Percentiles rank a stretch among this genome's conserved stretches.
These are phyloP conservation scores for Pleurotus eryngii DNA, from an alignment of 768 basidiomycete species.

Conservation along the genomic window DNA sequence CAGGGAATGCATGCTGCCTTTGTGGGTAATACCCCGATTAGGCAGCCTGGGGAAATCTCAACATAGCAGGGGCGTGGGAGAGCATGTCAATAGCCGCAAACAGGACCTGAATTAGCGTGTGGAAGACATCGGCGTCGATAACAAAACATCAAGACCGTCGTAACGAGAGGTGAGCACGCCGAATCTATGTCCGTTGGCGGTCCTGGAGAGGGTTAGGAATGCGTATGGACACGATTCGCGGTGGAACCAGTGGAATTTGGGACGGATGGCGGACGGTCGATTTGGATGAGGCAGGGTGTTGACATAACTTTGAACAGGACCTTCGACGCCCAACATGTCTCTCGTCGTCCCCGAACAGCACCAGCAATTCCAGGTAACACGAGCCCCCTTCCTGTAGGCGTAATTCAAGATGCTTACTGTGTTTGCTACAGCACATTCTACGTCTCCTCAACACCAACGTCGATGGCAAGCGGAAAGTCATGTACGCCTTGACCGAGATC, in stretches of 20 bases:
- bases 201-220: not conserved
- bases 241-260: not conserved
- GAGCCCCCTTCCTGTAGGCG: not conserved
- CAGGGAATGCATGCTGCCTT: not conserved
- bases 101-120: not conserved
- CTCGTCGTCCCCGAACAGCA: conserved; percentile 95
- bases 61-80: conserved; percentile 3
- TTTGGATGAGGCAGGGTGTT: conserved; percentile 12
- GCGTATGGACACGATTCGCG: not conserved
- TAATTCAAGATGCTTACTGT: not conserved
- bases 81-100: not conserved
- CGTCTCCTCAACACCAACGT: conserved; percentile 99
- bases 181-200: not conserved
- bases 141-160: conserved; percentile 5
- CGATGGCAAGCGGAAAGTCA: conserved; percentile 98
- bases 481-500: conserved; percentile 99
- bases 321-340: conserved; percentile 61
- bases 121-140: not conserved
- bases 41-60: not conserved
- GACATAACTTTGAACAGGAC: conserved; percentile 13
- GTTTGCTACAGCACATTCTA: conserved; percentile 79
- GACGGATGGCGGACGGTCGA: conserved; percentile 14
- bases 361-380: conserved; percentile 87
- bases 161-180: conserved; percentile 5
- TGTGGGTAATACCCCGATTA: not conserved